Evolutionary conservation across 371 early-diverging fungal species (phyloP).

Genomic region (Dichotomocladium elegans): DNA sequence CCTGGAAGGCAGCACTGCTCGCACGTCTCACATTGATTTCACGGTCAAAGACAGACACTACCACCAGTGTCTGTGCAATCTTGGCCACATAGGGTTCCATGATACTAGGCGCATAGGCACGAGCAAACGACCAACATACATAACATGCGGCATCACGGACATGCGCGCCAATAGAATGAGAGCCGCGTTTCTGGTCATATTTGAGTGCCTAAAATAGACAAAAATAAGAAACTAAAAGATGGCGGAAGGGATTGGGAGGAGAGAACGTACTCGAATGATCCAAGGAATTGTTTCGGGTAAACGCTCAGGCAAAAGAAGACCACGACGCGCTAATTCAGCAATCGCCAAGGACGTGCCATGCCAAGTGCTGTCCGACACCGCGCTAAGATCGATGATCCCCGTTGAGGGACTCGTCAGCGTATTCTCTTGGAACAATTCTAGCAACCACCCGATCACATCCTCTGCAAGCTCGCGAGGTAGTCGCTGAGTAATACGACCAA

Average conservation of each 20-base stretch:
- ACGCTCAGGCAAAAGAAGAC: constrained; percentile 70
- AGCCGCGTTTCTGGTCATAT: constrained; percentile 86
- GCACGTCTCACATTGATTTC: constrained; percentile 95
- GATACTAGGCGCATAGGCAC: constrained; percentile 79
- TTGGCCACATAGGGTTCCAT: constrained; percentile 55
- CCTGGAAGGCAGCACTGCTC: constrained; percentile 95
- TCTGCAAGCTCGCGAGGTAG: constrained; percentile 76
- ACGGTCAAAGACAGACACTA: constrained; percentile 85
- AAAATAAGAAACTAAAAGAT: too few relatives aligned
- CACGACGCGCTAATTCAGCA: constrained; percentile 89
- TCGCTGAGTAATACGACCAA: constrained; percentile 83
- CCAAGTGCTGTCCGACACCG: constrained; percentile 89
- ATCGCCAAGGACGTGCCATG: constrained; percentile 93
- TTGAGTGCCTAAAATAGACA: constrained; percentile 59
- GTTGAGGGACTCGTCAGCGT: constrained; percentile 29
- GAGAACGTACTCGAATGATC: constrained; percentile 50
- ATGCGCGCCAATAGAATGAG: constrained; percentile 88
- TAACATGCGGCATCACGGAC: constrained; percentile 97
- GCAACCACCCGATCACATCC: constrained; percentile 75
- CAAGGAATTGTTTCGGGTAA: constrained; percentile 73
- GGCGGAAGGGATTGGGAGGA: too few relatives aligned
- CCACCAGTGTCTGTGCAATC: constrained; percentile 73
- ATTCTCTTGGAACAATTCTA: constrained; percentile 73
- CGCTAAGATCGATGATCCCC: constrained; percentile 63
- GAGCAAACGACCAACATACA: constrained; percentile 95